Percentiles rank a stretch among this genome's conserved stretches.
Conservation (phyloP, 805 yeast species). For the Wickerhamomyces subpelliculosus region DNA sequence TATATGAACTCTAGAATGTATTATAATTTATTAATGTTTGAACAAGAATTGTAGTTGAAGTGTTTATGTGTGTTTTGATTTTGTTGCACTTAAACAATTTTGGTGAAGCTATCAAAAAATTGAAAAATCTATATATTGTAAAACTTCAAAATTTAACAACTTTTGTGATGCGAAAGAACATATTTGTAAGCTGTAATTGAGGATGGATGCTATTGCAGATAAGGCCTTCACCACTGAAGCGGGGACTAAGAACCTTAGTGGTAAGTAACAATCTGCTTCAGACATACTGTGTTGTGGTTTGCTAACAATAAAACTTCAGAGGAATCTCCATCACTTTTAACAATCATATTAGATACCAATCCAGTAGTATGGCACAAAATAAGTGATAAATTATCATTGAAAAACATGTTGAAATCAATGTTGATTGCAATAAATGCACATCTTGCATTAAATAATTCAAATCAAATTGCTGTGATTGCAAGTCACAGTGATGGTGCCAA, state of each 20-base stretch:
- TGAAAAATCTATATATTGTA: too few species aligned
- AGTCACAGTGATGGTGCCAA: conserved; percentile 65
- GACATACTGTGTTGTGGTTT: too few species aligned
- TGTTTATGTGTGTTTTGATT: too few species aligned
- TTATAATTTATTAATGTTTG: too few species aligned
- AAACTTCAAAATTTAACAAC: too few species aligned
- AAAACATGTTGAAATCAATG: conserved; percentile 48
- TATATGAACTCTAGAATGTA: too few species aligned
- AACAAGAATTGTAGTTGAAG: too few species aligned
- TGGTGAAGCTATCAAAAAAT: too few species aligned
- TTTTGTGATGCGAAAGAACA: too few species aligned
- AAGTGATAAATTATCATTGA: conserved; percentile 22
- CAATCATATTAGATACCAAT: conserved; percentile 71
- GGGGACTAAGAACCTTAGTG: conserved; percentile 22
- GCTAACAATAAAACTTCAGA: conserved; percentile 11
- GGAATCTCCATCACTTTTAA: conserved; percentile 72
- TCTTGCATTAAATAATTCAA: conserved; percentile 74
- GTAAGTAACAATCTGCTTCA: too few species aligned
- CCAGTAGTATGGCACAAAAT: conserved; percentile 43
- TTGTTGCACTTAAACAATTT: too few species aligned
- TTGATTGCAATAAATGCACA: conserved; percentile 84
- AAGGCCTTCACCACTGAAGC: conserved; percentile 34
- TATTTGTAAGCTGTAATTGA: too few species aligned
- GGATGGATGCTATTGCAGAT: conserved; percentile 65
- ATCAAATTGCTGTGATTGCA: conserved; percentile 75